A percentile compares a stretch with the other conserved stretches of the same genome.
These are phyloP conservation scores for Sesbania bispinosa DNA, from an alignment of 306 rosid species.

Conservation along the genomic window DNA sequence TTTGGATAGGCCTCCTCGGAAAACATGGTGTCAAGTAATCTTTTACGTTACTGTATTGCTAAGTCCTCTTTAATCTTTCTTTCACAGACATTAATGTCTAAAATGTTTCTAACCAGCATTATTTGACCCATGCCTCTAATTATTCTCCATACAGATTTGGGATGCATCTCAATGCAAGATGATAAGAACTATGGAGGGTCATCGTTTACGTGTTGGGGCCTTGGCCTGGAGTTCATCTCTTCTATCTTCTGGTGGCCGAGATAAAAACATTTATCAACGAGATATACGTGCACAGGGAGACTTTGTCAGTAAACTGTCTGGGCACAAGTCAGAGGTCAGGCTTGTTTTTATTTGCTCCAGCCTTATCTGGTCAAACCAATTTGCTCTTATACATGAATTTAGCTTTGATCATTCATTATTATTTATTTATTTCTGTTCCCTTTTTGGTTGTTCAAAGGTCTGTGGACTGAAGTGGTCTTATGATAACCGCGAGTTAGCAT, in stretches of 20 bases:
- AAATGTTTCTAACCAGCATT: conserved; percentile 5
- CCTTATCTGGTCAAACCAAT: conserved; percentile 8
- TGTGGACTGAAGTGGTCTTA: conserved; percentile 95
- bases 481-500: conserved; percentile 88
- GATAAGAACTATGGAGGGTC: conserved; percentile 79
- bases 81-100: not conserved
- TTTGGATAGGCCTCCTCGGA: not conserved
- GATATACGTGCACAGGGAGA: conserved; percentile 84
- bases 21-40: not conserved
- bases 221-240: conserved; percentile 84
- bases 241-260: conserved; percentile 87
- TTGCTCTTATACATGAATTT: not conserved
- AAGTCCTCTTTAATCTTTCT: not conserved
- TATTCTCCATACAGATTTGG: conserved; percentile 62
- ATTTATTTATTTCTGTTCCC: conserved; percentile 17
- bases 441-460: conserved; percentile 44
- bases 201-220: conserved; percentile 69
- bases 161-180: conserved; percentile 79
- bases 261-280: conserved; percentile 79
- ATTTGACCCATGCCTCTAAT: conserved; percentile 12
- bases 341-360: conserved; percentile 1
- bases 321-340: conserved; percentile 90
- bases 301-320: conserved; percentile 78
- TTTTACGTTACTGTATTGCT: too few species aligned
- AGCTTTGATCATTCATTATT: conserved; percentile 3